Evolutionary conservation across 805 yeast species (phyloP).

Genomic region (Candida verbasci): DNA sequence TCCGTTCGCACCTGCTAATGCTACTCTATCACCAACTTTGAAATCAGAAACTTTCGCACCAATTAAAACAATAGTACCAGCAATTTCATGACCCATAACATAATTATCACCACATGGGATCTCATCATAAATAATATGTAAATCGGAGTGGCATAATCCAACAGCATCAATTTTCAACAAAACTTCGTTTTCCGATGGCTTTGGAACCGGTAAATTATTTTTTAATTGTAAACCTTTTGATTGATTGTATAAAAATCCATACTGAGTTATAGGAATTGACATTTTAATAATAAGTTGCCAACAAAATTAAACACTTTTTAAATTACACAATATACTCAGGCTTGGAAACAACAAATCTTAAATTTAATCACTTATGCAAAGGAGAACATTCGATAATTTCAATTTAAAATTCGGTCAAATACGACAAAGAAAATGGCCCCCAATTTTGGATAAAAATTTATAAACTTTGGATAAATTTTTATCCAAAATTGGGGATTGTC

Average conservation of each 20-base stretch:
- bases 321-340: too few relatives aligned
- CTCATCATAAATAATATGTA: constrained; percentile 22
- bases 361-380: too few relatives aligned
- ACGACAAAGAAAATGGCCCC: too few relatives aligned
- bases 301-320: too few relatives aligned
- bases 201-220: constrained; percentile 8
- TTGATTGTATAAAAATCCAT: constrained; percentile 8
- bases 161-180: constrained; percentile 37
- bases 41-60: constrained; percentile 18
- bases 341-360: too few relatives aligned
- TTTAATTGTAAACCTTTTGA: constrained; percentile 7
- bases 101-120: constrained; percentile 20
- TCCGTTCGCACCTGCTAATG: constrained; percentile 23
- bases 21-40: constrained; percentile 26
- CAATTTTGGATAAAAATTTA: too few relatives aligned
- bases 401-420: too few relatives aligned
- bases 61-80: constrained; percentile 30
- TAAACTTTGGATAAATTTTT: too few relatives aligned
- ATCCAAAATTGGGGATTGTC: too few relatives aligned
- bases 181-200: constrained; percentile 10
- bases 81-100: constrained; percentile 44
- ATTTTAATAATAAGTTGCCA: too few relatives aligned
- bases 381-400: too few relatives aligned
- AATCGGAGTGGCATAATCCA: constrained; percentile 42
- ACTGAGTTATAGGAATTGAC: constrained; percentile 11